Base-by-base conservation (phyloP, 2,329 filamentous ascomycete genomes). In the Furcasterigmium furcatum region DNA sequence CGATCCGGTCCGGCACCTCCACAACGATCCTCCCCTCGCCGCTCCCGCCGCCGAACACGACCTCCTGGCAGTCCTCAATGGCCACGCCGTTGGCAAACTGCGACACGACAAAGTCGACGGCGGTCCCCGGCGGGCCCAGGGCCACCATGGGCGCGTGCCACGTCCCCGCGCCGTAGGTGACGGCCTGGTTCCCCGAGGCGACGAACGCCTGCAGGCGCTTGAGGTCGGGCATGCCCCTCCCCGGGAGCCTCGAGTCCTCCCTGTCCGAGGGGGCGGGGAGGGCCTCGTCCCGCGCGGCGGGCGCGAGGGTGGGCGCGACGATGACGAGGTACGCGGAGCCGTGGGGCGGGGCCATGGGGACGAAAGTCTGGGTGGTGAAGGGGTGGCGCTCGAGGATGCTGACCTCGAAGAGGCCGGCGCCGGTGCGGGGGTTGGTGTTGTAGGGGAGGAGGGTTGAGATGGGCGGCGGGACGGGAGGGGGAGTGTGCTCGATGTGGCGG, bases 61-160 rank as follows among this genome's bases (percentile, higher is more conserved):
- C 82, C 66, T 96, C 84, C 71, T 99, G 90, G 58, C 90, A 96
- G 66, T 99, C 94, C 68, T 97, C 92, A 2, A 77, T 69, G 1
- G 70, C 79, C 12, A 94, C 85, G 3, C 88, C 91, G 65, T 95
- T 97, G 27, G 84, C 84, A 70, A 88, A 94, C 70, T 97, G 92
- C 54, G 88, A 80, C 2, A 97, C 92, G 5, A 95, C 80, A 64
- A 96, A 97, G 61, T 94, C 89, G 40, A 96, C 73, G 18, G 83
- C 75, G 21, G 71, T 68, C 2, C 68, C 73, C 3, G 57, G 46
- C 3, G 61, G 52, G 0, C 91, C 91, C 41, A 97, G 66, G 14
- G 89, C 91, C 13, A 91, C 87, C 92, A 99, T 97, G 1, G 94
- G 94, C 50, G 92, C 91, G 72, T 99, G 94, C 81, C 92, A 99